A percentile compares a stretch with the other conserved stretches of the same genome.
Conservation (phyloP, 2,329 filamentous ascomycete species). For the Pyrenophora teres region DNA sequence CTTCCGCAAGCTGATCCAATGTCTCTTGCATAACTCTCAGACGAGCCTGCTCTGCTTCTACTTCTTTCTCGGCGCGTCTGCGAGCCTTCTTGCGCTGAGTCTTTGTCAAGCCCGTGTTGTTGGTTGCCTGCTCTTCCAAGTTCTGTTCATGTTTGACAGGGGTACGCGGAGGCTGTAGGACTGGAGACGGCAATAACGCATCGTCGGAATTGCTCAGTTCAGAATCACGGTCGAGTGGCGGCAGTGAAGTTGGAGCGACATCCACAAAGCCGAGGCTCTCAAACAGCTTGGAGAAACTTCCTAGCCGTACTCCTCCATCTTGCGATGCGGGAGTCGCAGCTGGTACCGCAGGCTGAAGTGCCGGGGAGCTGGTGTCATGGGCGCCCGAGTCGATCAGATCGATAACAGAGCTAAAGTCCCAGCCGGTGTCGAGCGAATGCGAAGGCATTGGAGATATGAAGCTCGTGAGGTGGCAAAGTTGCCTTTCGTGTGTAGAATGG, state of each 20-base stretch:
- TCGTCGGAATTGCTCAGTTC: slow-evolving; percentile 52
- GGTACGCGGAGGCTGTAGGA: slow-evolving; percentile 3
- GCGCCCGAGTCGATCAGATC: slow-evolving; percentile 46
- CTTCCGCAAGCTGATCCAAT: slow-evolving; percentile 9
- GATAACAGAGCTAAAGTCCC: slow-evolving; percentile 55
- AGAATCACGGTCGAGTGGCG: slow-evolving; percentile 30
- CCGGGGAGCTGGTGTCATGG: slow-evolving; percentile 28
- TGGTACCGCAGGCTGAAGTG: slow-evolving; percentile 15
- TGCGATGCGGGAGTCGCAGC: slow-evolving; percentile 7
- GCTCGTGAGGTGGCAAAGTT: neutral
- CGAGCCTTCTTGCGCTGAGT: slow-evolving; percentile 36
- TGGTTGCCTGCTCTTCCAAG: slow-evolving; percentile 3
- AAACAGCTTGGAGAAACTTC: slow-evolving; percentile 56
- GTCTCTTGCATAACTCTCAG: slow-evolving; percentile 16
- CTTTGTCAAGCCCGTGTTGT: slow-evolving; percentile 21
- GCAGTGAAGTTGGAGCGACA: slow-evolving; percentile 20
- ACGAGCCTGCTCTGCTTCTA: slow-evolving; percentile 13
- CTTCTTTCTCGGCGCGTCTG: slow-evolving; percentile 30
- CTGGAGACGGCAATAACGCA: slow-evolving; percentile 34
- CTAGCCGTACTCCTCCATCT: slow-evolving; percentile 39
- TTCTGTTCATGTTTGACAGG: neutral
- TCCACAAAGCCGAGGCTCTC: slow-evolving; percentile 48
- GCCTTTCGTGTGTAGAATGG: slow-evolving; percentile 1
- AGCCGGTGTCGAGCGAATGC: slow-evolving; percentile 45
- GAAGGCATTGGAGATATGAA: slow-evolving; percentile 36